These are phyloP conservation scores for Solanum appendiculatum DNA, from an alignment of 257 asterid species.

Conservation along the genomic window DNA sequence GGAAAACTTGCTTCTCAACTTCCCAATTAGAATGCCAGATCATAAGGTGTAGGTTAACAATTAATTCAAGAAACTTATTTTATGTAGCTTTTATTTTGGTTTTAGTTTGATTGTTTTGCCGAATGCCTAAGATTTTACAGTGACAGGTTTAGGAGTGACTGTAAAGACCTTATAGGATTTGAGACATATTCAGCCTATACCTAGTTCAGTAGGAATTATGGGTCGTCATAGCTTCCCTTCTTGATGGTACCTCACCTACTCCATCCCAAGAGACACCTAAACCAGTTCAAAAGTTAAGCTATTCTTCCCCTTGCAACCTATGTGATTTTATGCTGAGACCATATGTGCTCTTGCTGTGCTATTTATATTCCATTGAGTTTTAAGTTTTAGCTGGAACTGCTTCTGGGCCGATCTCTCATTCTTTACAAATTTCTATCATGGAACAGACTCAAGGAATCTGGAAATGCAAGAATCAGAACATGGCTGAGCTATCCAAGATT, in stretches of 20 bases:
- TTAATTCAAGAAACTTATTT: background rate
- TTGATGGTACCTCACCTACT: background rate
- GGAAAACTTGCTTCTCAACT: background rate
- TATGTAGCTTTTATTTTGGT: background rate
- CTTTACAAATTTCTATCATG: background rate
- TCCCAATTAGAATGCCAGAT: background rate
- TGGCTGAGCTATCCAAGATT: slow-evolving; percentile 90
- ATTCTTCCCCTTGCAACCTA: background rate
- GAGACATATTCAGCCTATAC: background rate
- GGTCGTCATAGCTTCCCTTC: background rate
- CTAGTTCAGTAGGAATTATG: background rate
- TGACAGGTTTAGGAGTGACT: background rate
- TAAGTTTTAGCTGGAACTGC: background rate
- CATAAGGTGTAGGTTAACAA: background rate
- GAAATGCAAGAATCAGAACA: slow-evolving; percentile 84
- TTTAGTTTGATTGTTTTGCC: background rate
- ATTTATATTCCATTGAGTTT: background rate
- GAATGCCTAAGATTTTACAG: background rate
- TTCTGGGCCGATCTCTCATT: background rate
- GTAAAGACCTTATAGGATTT: background rate
- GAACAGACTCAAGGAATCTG: slow-evolving; percentile 85
- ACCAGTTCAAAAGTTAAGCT: background rate
- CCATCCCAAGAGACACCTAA: background rate
- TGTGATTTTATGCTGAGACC: background rate
- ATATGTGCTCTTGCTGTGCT: background rate